A percentile compares a stretch with the other conserved stretches of the same genome.
Conservation (phyloP, 2,329 filamentous ascomycete genomes). For the Claviceps arundinis region DNA sequence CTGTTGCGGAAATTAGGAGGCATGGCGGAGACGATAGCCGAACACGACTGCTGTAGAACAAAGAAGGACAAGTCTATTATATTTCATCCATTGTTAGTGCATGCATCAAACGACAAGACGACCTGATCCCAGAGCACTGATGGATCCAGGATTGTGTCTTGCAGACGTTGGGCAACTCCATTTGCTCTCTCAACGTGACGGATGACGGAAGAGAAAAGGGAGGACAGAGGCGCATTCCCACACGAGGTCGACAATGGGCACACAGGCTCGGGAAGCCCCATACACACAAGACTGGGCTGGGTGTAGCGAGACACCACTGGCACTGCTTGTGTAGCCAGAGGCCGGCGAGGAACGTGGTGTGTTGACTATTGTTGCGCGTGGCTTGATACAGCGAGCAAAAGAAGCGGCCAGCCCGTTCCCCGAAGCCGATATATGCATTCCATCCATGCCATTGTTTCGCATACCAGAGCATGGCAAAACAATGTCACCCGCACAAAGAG, state of each 20-base stretch:
- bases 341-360: too few species aligned
- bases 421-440: background rate
- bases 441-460: constrained; percentile 5
- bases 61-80: background rate
- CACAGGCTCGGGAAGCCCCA: background rate
- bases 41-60: constrained; percentile 6
- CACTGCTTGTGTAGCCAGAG: too few species aligned
- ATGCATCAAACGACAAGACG: background rate
- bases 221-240: background rate
- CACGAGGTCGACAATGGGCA: background rate
- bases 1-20: constrained; percentile 5
- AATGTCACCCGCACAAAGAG: constrained; percentile 3
- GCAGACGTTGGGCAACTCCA: background rate
- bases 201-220: background rate
- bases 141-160: background rate
- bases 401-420: background rate
- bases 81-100: constrained; percentile 5
- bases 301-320: too few species aligned
- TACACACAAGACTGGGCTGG: background rate
- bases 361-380: too few species aligned
- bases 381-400: background rate
- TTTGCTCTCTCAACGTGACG: background rate
- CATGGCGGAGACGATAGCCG: constrained; percentile 3
- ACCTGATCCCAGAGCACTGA: background rate
- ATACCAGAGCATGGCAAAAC: constrained; percentile 2